Percentiles rank a stretch among this genome's conserved stretches.
phyloP scores from a whole-genome alignment of 805 yeast species.

The Naumovozyma baii region DNA sequence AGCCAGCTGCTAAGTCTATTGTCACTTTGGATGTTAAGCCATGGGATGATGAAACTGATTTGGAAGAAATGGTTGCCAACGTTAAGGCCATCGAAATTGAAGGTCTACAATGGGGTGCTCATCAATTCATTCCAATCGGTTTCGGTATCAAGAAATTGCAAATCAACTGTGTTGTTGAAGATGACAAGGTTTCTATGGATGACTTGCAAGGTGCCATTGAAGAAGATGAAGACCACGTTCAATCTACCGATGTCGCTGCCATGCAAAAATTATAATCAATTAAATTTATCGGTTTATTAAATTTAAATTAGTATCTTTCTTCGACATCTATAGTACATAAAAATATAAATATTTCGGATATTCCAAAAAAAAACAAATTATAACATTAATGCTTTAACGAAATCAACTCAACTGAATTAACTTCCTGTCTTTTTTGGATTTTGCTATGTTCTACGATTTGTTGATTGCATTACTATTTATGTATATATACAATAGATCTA shows the following conservation, averaged over 20 bases:
- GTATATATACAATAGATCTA: no score
- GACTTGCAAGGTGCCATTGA: slow-evolving; percentile 67
- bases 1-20: slow-evolving; percentile 96
- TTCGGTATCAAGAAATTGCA: slow-evolving; percentile 99
- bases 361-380: not conserved
- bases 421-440: no score
- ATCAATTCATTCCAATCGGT: slow-evolving; percentile 93
- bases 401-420: no score
- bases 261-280: slow-evolving; percentile 82
- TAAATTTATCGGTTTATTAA: no score
- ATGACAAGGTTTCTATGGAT: slow-evolving; percentile 86
- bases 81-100: slow-evolving; percentile 81
- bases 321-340: not conserved
- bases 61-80: slow-evolving; percentile 77
- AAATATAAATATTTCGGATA: not conserved
- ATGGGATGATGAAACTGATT: slow-evolving; percentile 99
- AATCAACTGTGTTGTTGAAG: slow-evolving; percentile 97
- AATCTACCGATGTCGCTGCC: slow-evolving; percentile 97
- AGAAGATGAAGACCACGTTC: slow-evolving; percentile 98
- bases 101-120: slow-evolving; percentile 98
- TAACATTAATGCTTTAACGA: no score
- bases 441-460: no score
- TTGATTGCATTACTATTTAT: no score
- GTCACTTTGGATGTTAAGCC: slow-evolving; percentile 98
- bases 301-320: no score